Percentiles rank a stretch among this genome's conserved stretches.
Evolutionary conservation across 1,284 basidiomycete genomes (phyloP).

Genomic region (Ustilago nuda): DNA sequence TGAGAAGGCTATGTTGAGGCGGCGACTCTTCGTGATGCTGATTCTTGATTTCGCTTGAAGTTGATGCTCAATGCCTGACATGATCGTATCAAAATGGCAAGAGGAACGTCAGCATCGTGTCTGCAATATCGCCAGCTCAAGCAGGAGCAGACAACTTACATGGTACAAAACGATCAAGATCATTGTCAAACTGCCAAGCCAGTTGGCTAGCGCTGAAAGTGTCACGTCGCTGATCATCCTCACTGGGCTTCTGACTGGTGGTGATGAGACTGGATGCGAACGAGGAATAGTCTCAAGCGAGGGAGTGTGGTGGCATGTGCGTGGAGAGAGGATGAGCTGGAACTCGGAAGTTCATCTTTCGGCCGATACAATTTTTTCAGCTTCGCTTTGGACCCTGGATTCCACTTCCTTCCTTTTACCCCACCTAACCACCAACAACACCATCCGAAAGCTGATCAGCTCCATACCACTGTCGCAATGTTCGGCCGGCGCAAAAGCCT

Average conservation of each 20-base stretch:
- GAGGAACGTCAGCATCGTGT: neutral
- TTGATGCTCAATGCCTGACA: constrained; percentile 46
- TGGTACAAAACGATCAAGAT: constrained; percentile 64
- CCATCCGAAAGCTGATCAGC: too few species aligned
- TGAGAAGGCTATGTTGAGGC: constrained; percentile 17
- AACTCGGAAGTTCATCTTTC: constrained; percentile 13
- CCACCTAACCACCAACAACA: neutral
- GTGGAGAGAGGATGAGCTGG: constrained; percentile 10
- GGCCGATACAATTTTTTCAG: constrained; percentile 17
- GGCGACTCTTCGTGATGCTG: constrained; percentile 16
- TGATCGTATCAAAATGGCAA: neutral
- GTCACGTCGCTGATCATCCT: constrained; percentile 64
- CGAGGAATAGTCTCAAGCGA: neutral
- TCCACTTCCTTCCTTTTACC: neutral
- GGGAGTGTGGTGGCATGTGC: constrained; percentile 17
- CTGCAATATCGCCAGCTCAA: too few species aligned
- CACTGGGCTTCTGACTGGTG: neutral
- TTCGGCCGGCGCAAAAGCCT: too few species aligned
- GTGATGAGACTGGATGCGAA: neutral
- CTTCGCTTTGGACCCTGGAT: constrained; percentile 28
- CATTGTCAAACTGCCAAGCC: constrained; percentile 64
- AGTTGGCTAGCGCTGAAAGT: constrained; percentile 64
- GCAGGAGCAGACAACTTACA: constrained; percentile 37
- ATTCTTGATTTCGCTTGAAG: constrained; percentile 49
- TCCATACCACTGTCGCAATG: too few species aligned